A percentile compares a stretch with the other conserved stretches of the same genome.
Evolutionary conservation across 2,329 filamentous ascomycete species (phyloP).

Genomic region (Talaromyces sp.): DNA sequence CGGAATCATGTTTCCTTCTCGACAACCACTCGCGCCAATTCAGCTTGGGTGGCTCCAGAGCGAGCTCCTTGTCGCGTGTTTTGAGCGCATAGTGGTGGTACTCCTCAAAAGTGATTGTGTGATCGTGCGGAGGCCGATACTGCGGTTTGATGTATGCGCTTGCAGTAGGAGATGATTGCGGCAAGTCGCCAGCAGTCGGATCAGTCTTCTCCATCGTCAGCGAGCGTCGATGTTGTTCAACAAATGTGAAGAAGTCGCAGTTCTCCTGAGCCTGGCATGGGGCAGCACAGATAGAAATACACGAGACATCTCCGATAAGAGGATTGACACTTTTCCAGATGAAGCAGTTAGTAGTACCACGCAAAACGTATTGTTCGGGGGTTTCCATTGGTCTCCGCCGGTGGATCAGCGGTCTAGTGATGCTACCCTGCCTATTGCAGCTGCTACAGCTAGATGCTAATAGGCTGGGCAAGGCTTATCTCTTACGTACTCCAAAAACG

Average conservation of each 20-base stretch:
- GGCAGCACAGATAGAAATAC: background rate
- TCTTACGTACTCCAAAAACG: background rate
- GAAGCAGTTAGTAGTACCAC: background rate
- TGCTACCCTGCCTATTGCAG: background rate
- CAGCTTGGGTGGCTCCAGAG: conserved; percentile 6
- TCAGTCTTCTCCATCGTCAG: conserved; percentile 5
- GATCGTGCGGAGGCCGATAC: conserved; percentile 26
- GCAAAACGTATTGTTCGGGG: background rate
- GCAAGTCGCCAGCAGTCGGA: background rate
- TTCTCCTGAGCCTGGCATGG: background rate
- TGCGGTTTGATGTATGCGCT: conserved; percentile 19
- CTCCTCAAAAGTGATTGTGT: conserved; percentile 34
- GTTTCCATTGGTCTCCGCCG: background rate
- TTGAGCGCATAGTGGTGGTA: conserved; percentile 35
- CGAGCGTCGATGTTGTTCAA: background rate
- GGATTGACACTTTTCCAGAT: background rate
- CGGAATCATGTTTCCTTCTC: background rate
- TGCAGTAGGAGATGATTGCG: background rate
- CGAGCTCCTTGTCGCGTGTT: conserved; percentile 33
- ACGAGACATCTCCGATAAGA: background rate
- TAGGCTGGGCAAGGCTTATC: background rate
- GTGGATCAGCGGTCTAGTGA: background rate
- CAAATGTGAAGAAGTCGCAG: background rate
- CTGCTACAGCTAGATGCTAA: background rate
- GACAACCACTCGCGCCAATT: conserved; percentile 10